Evolutionary conservation across 2,329 filamentous ascomycete species (phyloP).

Genomic region (Scorias spongiosa): DNA sequence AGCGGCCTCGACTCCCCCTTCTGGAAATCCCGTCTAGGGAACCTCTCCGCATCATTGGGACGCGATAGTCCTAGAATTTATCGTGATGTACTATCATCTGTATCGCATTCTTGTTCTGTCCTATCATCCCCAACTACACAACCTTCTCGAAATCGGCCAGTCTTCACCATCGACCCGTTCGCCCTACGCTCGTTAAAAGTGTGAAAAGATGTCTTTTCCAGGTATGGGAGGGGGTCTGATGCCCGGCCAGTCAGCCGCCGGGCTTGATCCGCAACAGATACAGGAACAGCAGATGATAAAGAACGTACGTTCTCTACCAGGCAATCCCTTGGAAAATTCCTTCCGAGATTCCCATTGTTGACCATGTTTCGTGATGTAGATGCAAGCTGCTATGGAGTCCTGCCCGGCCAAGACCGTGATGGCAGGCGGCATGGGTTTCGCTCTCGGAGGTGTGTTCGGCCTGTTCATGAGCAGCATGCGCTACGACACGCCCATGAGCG

Average conservation of each 20-base stretch:
- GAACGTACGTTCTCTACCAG: slow-evolving; percentile 15
- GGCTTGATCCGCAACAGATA: slow-evolving; percentile 16
- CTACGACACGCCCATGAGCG: slow-evolving; percentile 80
- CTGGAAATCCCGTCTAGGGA: no score
- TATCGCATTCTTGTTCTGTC: no score
- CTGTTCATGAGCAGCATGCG: slow-evolving; percentile 99
- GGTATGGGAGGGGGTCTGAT: slow-evolving; percentile 9
- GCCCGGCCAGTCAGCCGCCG: slow-evolving; percentile 3
- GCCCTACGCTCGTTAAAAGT: no score
- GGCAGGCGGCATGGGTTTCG: slow-evolving; percentile 86
- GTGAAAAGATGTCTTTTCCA: slow-evolving; percentile 11
- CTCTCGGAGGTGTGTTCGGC: slow-evolving; percentile 82
- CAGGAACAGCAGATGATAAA: slow-evolving; percentile 35
- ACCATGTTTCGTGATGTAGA: slow-evolving; percentile 31
- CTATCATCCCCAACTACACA: no score
- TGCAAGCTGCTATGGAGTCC: slow-evolving; percentile 78
- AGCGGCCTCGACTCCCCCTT: no score
- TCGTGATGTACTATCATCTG: no score
- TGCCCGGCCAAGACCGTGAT: slow-evolving; percentile 80
- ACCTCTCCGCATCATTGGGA: no score
- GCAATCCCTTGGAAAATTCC: neutral
- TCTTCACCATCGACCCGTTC: no score
- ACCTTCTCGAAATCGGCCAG: no score
- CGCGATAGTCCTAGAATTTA: no score
- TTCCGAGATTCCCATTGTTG: neutral